phyloP scores from a whole-genome alignment of 768 basidiomycete species.

The Kwoniella sp. region DNA sequence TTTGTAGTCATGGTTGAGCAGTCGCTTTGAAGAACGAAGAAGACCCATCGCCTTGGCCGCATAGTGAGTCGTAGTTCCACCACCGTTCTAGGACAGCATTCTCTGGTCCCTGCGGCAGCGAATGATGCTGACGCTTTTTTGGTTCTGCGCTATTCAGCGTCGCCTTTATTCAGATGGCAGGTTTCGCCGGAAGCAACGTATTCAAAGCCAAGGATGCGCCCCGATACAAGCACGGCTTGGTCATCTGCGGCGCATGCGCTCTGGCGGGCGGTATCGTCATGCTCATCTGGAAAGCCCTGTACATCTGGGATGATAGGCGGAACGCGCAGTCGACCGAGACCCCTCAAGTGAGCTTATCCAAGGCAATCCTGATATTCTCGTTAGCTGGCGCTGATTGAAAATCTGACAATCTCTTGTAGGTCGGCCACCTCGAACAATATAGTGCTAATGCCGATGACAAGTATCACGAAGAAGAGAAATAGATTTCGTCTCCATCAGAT shows the following conservation, averaged over 20 bases:
- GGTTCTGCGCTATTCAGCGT: constrained; percentile 14
- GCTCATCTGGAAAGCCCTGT: constrained; percentile 25
- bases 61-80: constrained; percentile 11
- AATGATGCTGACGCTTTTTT: neutral
- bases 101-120: neutral
- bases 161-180: constrained; percentile 29
- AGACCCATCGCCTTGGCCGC: constrained; percentile 25
- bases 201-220: constrained; percentile 25
- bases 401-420: neutral
- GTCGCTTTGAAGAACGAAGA: constrained; percentile 26
- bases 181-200: constrained; percentile 31
- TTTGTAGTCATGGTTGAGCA: constrained; percentile 27
- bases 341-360: neutral
- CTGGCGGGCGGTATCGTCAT: constrained; percentile 21
- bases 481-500: neutral
- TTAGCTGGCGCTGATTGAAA: neutral
- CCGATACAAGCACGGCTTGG: constrained; percentile 25
- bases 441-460: neutral
- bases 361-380: no score
- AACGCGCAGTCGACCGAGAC: neutral
- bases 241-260: constrained; percentile 29
- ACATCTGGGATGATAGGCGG: constrained; percentile 23
- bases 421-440: neutral
- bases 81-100: neutral
- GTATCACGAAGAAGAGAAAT: constrained; percentile 12